Conservation (phyloP, 345 rosid genomes). For the Citrus inodora region DNA sequence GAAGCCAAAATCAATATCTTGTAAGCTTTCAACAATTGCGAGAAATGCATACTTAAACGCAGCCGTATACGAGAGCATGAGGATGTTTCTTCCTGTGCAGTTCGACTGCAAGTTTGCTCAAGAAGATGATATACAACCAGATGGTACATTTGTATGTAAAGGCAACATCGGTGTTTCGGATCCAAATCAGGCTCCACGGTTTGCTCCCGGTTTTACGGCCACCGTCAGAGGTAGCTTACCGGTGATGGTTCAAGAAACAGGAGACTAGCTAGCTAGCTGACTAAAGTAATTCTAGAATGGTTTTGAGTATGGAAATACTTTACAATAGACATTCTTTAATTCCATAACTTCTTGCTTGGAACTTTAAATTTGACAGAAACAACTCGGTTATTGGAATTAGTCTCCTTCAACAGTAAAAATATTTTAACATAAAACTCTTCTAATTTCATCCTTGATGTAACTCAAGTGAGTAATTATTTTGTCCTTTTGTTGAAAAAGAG, state of each 20-base stretch:
- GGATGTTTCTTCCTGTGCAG: conserved; percentile 69
- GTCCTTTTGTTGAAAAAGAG: not conserved
- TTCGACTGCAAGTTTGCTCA: conserved; percentile 65
- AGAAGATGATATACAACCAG: conserved; percentile 57
- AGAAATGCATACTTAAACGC: conserved; percentile 64
- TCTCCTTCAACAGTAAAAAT: no score
- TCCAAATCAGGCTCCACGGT: conserved; percentile 28
- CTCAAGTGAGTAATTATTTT: not conserved
- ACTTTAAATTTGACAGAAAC: no score
- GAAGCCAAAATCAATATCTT: conserved; percentile 22
- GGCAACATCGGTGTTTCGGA: conserved; percentile 38
- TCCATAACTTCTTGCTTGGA: no score
- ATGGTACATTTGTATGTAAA: conserved; percentile 37
- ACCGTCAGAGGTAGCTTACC: conserved; percentile 72
- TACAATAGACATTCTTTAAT: no score
- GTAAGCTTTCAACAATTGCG: conserved; percentile 36
- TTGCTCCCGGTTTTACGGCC: conserved; percentile 73
- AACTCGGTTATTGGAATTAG: no score
- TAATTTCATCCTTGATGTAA: not conserved
- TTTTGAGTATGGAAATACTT: no score
- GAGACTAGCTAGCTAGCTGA: not conserved
- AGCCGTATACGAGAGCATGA: conserved; percentile 52
- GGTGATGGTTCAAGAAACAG: conserved; percentile 32
- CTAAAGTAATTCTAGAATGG: no score
- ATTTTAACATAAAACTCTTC: not conserved